Evolutionary conservation across 164 flowering plant species (phyloP).

Genomic region (Sextonia rubra): DNA sequence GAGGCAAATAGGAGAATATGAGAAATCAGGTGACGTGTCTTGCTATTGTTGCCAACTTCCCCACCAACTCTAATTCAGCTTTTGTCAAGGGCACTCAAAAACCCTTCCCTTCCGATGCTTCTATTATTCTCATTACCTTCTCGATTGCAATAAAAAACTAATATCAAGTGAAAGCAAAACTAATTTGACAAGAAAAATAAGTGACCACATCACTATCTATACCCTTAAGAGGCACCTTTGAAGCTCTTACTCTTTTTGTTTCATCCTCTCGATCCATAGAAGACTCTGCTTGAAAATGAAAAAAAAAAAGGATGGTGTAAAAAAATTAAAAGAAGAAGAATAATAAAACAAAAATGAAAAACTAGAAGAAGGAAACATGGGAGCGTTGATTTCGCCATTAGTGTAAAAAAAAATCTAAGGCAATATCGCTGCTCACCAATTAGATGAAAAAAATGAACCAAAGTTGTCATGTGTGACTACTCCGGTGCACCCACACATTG

Average conservation of each 20-base stretch:
- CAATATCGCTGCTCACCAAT: too few species aligned
- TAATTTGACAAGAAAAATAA: not conserved
- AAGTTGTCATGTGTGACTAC: too few species aligned
- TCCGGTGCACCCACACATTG: too few species aligned
- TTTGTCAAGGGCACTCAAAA: slow-evolving; percentile 74
- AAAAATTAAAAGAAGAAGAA: too few species aligned
- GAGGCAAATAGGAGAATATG: not conserved
- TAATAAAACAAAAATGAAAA: too few species aligned
- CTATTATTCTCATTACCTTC: slow-evolving; percentile 88
- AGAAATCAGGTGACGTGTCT: slow-evolving; percentile 60
- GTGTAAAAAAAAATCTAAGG: too few species aligned
- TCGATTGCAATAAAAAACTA: not conserved
- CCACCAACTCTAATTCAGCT: slow-evolving; percentile 90
- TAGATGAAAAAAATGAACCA: too few species aligned
- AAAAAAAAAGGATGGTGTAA: too few species aligned
- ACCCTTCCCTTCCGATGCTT: slow-evolving; percentile 88
- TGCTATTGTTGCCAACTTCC: slow-evolving; percentile 69
- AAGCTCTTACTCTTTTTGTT: slow-evolving; percentile 83
- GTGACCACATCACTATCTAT: not conserved
- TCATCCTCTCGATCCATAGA: slow-evolving; percentile 82
- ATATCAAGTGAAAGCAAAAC: not conserved
- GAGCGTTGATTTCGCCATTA: too few species aligned
- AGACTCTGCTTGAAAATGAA: slow-evolving; percentile 96
- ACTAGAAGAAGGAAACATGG: too few species aligned
- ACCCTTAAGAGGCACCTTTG: slow-evolving; percentile 95